Conservation (phyloP, 345 rosid genomes). For the Salix arbutifolia region DNA sequence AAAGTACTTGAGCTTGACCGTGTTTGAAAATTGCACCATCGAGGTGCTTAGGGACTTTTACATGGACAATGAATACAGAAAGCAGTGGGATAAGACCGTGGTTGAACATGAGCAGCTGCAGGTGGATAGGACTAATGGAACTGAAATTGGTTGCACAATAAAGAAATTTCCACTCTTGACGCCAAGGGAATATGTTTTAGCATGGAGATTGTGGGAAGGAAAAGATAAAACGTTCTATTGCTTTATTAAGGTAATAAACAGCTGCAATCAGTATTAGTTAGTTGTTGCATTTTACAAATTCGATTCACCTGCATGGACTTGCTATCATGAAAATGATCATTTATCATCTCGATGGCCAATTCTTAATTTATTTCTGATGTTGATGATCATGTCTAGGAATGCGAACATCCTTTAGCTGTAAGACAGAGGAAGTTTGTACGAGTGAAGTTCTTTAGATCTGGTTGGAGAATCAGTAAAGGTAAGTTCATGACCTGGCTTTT, state of each 20-base stretch:
- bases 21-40: slow-evolving; percentile 67
- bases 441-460: slow-evolving; percentile 74
- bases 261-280: neutral
- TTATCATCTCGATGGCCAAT: neutral
- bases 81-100: slow-evolving; percentile 81
- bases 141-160: slow-evolving; percentile 69
- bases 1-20: slow-evolving; percentile 67
- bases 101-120: slow-evolving; percentile 64
- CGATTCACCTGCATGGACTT: neutral
- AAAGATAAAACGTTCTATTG: slow-evolving; percentile 67
- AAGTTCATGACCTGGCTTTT: slow-evolving; percentile 27
- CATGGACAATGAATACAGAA: slow-evolving; percentile 81
- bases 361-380: neutral
- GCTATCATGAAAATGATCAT: neutral
- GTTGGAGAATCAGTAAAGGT: slow-evolving; percentile 90
- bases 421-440: slow-evolving; percentile 70
- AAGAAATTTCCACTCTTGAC: slow-evolving; percentile 86
- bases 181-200: slow-evolving; percentile 75
- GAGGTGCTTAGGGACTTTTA: slow-evolving; percentile 70
- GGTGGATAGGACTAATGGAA: slow-evolving; percentile 46
- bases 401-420: slow-evolving; percentile 68
- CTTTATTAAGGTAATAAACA: slow-evolving; percentile 60
- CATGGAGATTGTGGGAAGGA: slow-evolving; percentile 92
- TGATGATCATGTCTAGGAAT: slow-evolving; percentile 49
- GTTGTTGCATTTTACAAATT: neutral